Base-by-base conservation (phyloP, 805 yeast genomes). In the Barnettozyma botsteinii region DNA sequence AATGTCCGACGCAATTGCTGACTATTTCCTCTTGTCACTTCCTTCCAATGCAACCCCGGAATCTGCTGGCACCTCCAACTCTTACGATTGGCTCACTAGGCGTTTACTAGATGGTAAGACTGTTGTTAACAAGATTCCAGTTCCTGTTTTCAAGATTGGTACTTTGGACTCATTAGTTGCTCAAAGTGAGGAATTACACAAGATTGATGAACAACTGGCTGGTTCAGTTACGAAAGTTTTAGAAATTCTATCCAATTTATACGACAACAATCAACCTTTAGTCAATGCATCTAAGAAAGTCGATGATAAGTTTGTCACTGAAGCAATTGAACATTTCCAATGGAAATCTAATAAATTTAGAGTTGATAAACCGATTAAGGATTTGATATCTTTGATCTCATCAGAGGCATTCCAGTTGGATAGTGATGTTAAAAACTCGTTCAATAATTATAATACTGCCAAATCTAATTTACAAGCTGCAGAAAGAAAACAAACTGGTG, bases 401-500 rank as follows among this genome's bases (percentile, higher is more conserved):
- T 69, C 72, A 41, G 97, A 93, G 60, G 88, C 94, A 1, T 62
- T 80, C 47, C 80, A 85, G 39, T 74, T 93, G 52, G 98, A 93
- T 59, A 68, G 75, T 37, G 98, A 93, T 60, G 84, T 93, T 34
- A 77, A 85, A 59, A 65, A 74, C n/a, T 69, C 84, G n/a, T 82
- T 73, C 57, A 76, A 82, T 46, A 72, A 69, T 50, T 93, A 87
- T 65, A 84, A 78, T 53, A 75, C 78, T 35, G 96, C 97, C 35
- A 85, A 81, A 64, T 77, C 94, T 32, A 85, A 81, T 57, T 71
- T 88, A 45, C 73, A 80, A 35, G 88, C 96, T 11, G 91, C 95
- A 9, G 95, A 91, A 62, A 78, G 97, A 56, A 89, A 89, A 65
- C 84, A 83, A 61, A 82, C 85, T 28, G 99, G 99, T 43, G 96